These are phyloP conservation scores for Gaeumannomyces tritici DNA, from an alignment of 2,329 filamentous ascomycete species.

Conservation along the genomic window DNA sequence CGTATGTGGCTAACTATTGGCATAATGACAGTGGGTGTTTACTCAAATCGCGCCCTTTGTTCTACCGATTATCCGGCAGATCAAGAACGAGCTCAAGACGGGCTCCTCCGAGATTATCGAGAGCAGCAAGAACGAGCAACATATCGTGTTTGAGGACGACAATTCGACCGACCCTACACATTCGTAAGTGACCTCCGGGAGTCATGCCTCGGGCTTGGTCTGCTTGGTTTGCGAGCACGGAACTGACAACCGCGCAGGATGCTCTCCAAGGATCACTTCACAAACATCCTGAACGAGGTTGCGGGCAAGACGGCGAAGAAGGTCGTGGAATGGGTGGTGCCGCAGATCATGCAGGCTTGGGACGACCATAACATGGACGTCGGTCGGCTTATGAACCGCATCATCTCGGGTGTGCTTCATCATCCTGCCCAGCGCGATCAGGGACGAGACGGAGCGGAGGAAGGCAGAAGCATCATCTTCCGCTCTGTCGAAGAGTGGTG, in stretches of 20 bases:
- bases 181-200: background rate
- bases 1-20: background rate
- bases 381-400: slow-evolving; percentile 60
- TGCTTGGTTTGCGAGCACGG: background rate
- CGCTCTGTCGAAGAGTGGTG: slow-evolving; percentile 77
- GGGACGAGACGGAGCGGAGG: slow-evolving; percentile 59
- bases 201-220: background rate
- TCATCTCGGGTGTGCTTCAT: slow-evolving; percentile 76
- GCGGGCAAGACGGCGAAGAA: slow-evolving; percentile 74
- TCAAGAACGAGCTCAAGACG: slow-evolving; percentile 77
- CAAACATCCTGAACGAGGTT: slow-evolving; percentile 78
- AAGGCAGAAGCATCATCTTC: slow-evolving; percentile 73
- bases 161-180: slow-evolving; percentile 55
- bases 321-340: slow-evolving; percentile 76
- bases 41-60: slow-evolving; percentile 84
- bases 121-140: slow-evolving; percentile 74
- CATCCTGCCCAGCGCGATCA: slow-evolving; percentile 70
- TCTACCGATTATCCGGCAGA: slow-evolving; percentile 74
- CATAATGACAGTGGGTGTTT: slow-evolving; percentile 48
- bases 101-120: slow-evolving; percentile 82
- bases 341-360: slow-evolving; percentile 81
- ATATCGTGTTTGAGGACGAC: slow-evolving; percentile 78
- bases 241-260: slow-evolving; percentile 32
- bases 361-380: slow-evolving; percentile 67
- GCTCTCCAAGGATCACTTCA: slow-evolving; percentile 94